Conservation (phyloP, 768 basidiomycete species). For the Paxillus ammoniavirescens region DNA sequence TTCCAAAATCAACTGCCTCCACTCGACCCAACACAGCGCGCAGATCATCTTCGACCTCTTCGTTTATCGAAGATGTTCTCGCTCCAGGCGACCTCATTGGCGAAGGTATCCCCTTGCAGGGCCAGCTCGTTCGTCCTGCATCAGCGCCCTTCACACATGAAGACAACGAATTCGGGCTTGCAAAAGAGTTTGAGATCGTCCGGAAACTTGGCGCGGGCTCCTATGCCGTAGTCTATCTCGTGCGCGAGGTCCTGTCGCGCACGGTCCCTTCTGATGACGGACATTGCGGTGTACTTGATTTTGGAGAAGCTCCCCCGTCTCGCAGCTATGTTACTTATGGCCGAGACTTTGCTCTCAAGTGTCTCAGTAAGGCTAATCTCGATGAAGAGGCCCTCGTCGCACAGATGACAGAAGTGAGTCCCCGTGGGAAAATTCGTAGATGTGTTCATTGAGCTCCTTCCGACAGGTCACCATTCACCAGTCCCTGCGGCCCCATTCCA, state of each 20-base stretch:
- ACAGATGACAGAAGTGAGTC: slow-evolving; percentile 84
- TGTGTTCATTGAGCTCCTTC: slow-evolving; percentile 10
- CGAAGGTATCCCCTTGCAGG: slow-evolving; percentile 63
- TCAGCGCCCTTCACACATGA: slow-evolving; percentile 34
- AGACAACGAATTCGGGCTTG: slow-evolving; percentile 44
- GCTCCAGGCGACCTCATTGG: slow-evolving; percentile 73
- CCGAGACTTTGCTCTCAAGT: slow-evolving; percentile 92
- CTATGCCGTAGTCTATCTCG: slow-evolving; percentile 93
- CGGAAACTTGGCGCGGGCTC: slow-evolving; percentile 84
- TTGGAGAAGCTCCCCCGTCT: slow-evolving; percentile 40
- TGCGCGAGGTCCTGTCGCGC: slow-evolving; percentile 61
- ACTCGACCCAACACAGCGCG: slow-evolving; percentile 19
- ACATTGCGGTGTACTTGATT: slow-evolving; percentile 53
- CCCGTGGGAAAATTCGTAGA: slow-evolving; percentile 3
- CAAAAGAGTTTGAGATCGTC: slow-evolving; percentile 79
- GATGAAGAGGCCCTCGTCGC: slow-evolving; percentile 83
- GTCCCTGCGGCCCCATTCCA: slow-evolving; percentile 82
- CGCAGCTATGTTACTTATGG: slow-evolving; percentile 54
- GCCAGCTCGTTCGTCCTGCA: slow-evolving; percentile 62
- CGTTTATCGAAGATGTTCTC: slow-evolving; percentile 51
- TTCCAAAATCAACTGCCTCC: slow-evolving; percentile 35
- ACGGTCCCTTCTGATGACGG: slow-evolving; percentile 48
- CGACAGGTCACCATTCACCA: slow-evolving; percentile 89
- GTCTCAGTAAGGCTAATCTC: slow-evolving; percentile 91
- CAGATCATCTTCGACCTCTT: slow-evolving; percentile 32